A percentile compares a stretch with the other conserved stretches of the same genome.
phyloP scores from a whole-genome alignment of 2,329 filamentous ascomycete species.

The Xylaria sp. region DNA sequence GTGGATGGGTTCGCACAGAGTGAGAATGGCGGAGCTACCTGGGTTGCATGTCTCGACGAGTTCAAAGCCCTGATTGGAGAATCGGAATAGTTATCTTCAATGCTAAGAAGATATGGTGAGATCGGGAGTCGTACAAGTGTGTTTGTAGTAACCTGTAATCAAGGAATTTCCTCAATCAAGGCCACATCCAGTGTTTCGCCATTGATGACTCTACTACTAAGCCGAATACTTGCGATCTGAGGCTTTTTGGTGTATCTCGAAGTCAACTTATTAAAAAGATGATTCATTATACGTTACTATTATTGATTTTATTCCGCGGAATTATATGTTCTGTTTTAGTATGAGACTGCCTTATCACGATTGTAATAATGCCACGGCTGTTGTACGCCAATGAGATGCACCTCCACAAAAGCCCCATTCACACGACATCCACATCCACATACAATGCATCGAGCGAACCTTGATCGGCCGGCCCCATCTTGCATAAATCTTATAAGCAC shows the following conservation, averaged over 20 bases:
- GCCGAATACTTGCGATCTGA: not conserved
- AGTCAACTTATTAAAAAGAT: not conserved
- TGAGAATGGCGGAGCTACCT: conserved; percentile 54
- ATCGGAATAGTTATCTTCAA: conserved; percentile 20
- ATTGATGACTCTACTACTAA: not conserved
- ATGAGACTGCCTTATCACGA: not conserved
- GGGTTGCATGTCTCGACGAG: conserved; percentile 57
- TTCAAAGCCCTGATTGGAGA: conserved; percentile 57
- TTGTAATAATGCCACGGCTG: conserved; percentile 8
- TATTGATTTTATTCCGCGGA: not conserved
- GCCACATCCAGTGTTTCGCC: not conserved
- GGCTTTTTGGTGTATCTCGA: not conserved
- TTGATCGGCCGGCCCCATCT: conserved; percentile 20
- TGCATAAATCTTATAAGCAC: conserved; percentile 1
- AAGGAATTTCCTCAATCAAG: not conserved
- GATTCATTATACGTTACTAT: not conserved
- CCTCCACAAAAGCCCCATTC: conserved; percentile 30
- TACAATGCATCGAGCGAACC: conserved; percentile 6
- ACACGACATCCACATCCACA: conserved; percentile 19
- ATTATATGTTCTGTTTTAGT: not conserved
- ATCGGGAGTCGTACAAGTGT: conserved; percentile 18
- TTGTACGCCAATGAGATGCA: conserved; percentile 29
- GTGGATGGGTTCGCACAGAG: conserved; percentile 49
- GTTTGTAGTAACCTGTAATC: not conserved
- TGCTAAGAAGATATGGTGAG: conserved; percentile 17